phyloP scores from a whole-genome alignment of 768 basidiomycete species.

The Dendrothele bispora region DNA sequence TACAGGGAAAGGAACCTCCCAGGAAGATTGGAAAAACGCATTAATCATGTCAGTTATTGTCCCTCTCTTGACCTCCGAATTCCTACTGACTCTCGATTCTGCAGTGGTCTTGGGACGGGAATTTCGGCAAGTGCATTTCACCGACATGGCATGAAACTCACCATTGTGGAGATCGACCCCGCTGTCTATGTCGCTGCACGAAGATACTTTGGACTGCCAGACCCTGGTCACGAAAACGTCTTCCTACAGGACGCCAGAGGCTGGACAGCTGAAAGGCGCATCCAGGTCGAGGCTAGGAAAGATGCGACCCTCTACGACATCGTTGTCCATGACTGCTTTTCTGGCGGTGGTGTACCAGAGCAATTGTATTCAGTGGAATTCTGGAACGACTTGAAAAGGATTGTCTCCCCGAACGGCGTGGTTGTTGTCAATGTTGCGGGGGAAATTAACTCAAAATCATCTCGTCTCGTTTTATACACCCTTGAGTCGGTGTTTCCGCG shows the following conservation, averaged over 20 bases:
- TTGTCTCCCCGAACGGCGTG: too few species aligned
- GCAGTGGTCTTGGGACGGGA: slow-evolving; percentile 86
- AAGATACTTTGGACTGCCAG: slow-evolving; percentile 75
- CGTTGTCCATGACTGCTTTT: slow-evolving; percentile 91
- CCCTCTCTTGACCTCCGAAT: slow-evolving; percentile 1
- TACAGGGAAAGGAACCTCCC: slow-evolving; percentile 36
- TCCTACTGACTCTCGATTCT: slow-evolving; percentile 13
- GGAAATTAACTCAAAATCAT: slow-evolving; percentile 56
- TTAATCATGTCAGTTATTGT: slow-evolving; percentile 63
- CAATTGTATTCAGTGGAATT: slow-evolving; percentile 86
- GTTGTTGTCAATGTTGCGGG: slow-evolving; percentile 94
- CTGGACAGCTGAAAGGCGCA: slow-evolving; percentile 56
- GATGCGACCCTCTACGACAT: slow-evolving; percentile 54
- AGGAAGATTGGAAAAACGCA: too few species aligned
- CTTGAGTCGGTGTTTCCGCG: slow-evolving; percentile 64
- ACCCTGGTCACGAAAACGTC: slow-evolving; percentile 57
- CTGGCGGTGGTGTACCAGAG: slow-evolving; percentile 87
- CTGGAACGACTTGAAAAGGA: slow-evolving; percentile 66
- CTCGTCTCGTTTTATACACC: slow-evolving; percentile 68
- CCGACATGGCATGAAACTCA: slow-evolving; percentile 66
- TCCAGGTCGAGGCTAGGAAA: slow-evolving; percentile 22
- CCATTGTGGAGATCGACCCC: slow-evolving; percentile 92
- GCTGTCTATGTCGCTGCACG: slow-evolving; percentile 84
- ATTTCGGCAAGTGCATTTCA: slow-evolving; percentile 77
- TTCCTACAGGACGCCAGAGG: slow-evolving; percentile 76